Evolutionary conservation across 2,329 filamentous ascomycete genomes (phyloP), one percentile per base, ranked within the genome.

Genomic region (Cladophialophora carrionii): DNA sequence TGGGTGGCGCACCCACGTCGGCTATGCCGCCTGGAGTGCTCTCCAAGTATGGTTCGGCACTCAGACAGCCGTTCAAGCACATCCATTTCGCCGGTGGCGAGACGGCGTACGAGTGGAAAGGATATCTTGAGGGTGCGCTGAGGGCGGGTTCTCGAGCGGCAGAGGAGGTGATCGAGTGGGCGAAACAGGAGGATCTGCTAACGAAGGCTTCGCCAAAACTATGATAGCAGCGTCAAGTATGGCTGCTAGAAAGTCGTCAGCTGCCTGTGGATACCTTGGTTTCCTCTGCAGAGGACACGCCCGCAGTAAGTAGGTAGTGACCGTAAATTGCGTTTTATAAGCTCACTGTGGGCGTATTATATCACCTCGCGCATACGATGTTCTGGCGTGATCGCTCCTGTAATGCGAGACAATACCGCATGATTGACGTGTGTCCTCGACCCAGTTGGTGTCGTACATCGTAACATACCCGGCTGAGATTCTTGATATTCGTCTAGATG

Each of bases 101-200:
- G 75, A 83, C 79, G 0, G 78, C 81, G 0, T 75, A 70, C 3
- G 78, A 82, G 65, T 85, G 83, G 83, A 83, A 81, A 58, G 83
- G 84, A 0, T 85, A 85, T 69, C 84, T 86, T 80, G 84, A 86
- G 64, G 84, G 84, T 1, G 84, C 84, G 0, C 73, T 86, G 10
- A 68, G 78, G 2, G 79, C 76, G 51, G 84, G 84, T 0, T 75
- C 82, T 62, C 71, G 81, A 12, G 84, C 76, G 1, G 82, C 82
- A 0, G 71, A 71, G 43, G 83, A 85, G 71, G 79, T 84, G 3
- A 63, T 80, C 5, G 57, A 24, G 4, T 62, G 48, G 58, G 58
- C 49, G 17, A 61, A 60, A 31, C 26, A 60, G 31, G 57, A 60
- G 34, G 48, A 31, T 22, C 26, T 60, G 9, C 12, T 60, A n/a